Evolutionary conservation across 2,329 filamentous ascomycete genomes (phyloP).

Genomic region (Cladophialophora bantiana): DNA sequence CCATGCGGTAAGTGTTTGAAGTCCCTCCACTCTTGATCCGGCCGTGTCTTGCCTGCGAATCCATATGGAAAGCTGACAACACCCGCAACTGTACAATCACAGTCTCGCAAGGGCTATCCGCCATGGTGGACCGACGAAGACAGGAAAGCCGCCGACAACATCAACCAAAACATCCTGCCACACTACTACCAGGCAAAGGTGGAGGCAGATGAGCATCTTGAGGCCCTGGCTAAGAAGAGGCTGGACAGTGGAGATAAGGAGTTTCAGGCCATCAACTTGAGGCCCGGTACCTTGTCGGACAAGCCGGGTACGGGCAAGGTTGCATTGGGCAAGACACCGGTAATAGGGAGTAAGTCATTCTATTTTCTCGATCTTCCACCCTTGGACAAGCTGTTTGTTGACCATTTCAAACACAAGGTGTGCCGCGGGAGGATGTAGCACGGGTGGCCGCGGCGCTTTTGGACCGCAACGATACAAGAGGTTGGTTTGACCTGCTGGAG

Average conservation of each 20-base stretch:
- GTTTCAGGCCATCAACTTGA: conserved; percentile 60
- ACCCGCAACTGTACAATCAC: no score
- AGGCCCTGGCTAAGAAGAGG: conserved; percentile 51
- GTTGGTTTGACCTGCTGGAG: conserved; percentile 63
- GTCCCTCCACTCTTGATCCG: background rate
- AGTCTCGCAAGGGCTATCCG: conserved; percentile 55
- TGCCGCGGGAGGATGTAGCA: conserved; percentile 60
- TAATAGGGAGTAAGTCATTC: conserved; percentile 44
- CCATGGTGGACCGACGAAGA: conserved; percentile 60
- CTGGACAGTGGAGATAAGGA: conserved; percentile 39
- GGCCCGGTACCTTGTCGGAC: conserved; percentile 59
- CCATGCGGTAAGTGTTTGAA: conserved; percentile 45
- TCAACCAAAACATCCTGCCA: conserved; percentile 58
- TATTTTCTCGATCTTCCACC: background rate
- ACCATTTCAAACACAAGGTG: conserved; percentile 40
- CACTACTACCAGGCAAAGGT: conserved; percentile 63
- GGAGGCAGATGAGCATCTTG: conserved; percentile 63
- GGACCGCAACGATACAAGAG: conserved; percentile 56
- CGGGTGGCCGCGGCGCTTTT: conserved; percentile 58
- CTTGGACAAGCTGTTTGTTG: background rate
- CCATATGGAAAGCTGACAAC: no score
- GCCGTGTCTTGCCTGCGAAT: no score
- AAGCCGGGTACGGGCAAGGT: conserved; percentile 57
- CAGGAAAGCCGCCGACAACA: conserved; percentile 54
- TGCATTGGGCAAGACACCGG: conserved; percentile 55